These are phyloP conservation scores for Ceratocystis ficicola DNA, from an alignment of 2,329 filamentous ascomycete species.

Conservation along the genomic window DNA sequence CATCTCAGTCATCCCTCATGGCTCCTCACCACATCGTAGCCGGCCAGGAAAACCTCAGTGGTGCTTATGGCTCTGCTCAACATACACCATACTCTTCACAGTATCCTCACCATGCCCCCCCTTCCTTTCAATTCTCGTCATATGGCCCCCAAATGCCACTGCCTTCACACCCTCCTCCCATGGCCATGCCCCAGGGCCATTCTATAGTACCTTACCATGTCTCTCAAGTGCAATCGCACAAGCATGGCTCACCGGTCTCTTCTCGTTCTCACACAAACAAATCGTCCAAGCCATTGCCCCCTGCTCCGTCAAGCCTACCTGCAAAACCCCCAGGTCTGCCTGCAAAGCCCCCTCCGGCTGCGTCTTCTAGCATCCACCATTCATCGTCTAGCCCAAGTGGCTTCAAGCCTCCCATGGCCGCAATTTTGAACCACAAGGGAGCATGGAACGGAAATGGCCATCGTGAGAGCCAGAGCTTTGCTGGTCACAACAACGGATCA, in stretches of 20 bases:
- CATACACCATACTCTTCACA: neutral
- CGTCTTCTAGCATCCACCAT: neutral
- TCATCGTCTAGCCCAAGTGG: neutral
- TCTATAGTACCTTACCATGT: neutral
- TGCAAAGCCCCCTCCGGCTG: constrained; percentile 9
- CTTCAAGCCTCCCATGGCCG: neutral
- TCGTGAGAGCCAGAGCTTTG: neutral
- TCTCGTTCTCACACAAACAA: constrained; percentile 1
- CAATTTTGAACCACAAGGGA: neutral
- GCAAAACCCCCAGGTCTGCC: constrained; percentile 16
- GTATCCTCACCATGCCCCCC: neutral
- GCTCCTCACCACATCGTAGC: constrained; percentile 10
- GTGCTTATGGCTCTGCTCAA: neutral
- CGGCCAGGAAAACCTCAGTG: neutral
- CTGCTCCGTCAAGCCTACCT: constrained; percentile 13
- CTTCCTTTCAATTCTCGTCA: neutral
- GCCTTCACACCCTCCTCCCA: neutral
- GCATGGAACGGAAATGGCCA: neutral
- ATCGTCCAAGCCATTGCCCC: constrained; percentile 1
- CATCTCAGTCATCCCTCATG: constrained; percentile 6
- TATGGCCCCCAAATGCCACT: constrained; percentile 4
- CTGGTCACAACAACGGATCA: neutral
- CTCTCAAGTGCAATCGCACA: neutral
- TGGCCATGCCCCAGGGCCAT: neutral
- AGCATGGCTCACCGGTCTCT: neutral